These are phyloP conservation scores for Rhizopus delemar DNA, from an alignment of 371 early-diverging fungal genomes.

Conservation along the genomic window DNA sequence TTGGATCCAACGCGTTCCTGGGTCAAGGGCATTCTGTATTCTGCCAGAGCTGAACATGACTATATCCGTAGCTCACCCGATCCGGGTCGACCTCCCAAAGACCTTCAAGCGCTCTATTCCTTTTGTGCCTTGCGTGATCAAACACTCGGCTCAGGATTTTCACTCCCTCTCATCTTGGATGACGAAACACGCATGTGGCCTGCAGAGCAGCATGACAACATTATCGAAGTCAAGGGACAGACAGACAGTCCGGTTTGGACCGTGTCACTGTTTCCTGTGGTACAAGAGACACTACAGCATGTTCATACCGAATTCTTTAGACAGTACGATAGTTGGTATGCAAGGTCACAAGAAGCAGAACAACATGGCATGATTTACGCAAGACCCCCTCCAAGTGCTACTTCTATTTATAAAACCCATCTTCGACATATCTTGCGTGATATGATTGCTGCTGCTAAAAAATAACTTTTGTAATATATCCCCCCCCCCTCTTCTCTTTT, in stretches of 20 bases:
- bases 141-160: conserved; percentile 51
- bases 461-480: not conserved
- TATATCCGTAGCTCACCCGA: conserved; percentile 52
- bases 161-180: conserved; percentile 70
- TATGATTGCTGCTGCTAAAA: conserved; percentile 46
- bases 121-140: conserved; percentile 59
- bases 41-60: conserved; percentile 76
- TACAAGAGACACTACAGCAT: conserved; percentile 57
- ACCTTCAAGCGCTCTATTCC: conserved; percentile 67
- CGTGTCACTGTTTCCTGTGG: conserved; percentile 69
- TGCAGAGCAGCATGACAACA: conserved; percentile 73
- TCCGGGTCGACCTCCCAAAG: conserved; percentile 70
- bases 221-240: conserved; percentile 72
- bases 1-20: conserved; percentile 64
- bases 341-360: conserved; percentile 44
- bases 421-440: conserved; percentile 60
- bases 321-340: conserved; percentile 50
- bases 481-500: not conserved
- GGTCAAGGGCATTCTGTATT: conserved; percentile 68
- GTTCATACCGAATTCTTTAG: conserved; percentile 71
- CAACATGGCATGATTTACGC: conserved; percentile 28
- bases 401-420: conserved; percentile 67
- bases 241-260: conserved; percentile 62
- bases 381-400: conserved; percentile 48
- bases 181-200: conserved; percentile 82